Base-by-base conservation (phyloP, 148 eudicot species). In the Rhododendron kiyosumense region DNA sequence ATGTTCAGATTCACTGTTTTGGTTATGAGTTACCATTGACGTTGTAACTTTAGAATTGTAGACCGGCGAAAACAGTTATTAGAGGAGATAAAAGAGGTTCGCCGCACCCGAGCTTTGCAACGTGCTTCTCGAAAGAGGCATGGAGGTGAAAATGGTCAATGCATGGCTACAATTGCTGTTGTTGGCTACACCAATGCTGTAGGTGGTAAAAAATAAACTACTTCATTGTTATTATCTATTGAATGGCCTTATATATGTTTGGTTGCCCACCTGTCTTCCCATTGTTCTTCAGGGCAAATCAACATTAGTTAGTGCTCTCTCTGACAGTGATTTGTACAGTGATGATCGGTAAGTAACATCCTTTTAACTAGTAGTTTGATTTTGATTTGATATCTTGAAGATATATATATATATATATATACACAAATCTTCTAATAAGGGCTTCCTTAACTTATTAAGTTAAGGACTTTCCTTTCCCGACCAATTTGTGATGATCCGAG, bases 161-260 rank as follows among this genome's bases (percentile, higher is more conserved):
- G 88, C 88, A 90, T 93, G 88, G 89, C 94, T 82, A 95, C 99
- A 74, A 90, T 97, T 88, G 99, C 98, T 84, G 93, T 97, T 79
- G 99, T 87, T 79, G 88, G 88, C 67, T 97, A 97, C 92, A 97
- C 99, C 67, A 97, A 97, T 93, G 99, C 98, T 88, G 99, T 97
- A 88, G 81, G 98, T 91, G 84, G 63, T 90, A 81, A 61, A 86
- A 46, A 74, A 43, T 59, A 15, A 61, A 45, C 22, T 65, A 30
- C 28, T 32, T 81, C 10, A 81, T 32, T 22, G 65, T 79, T 13
- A 59, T n/a, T 84, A 10, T 51, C 20, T 65, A 79, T 15, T 6
- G 18, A 67, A 34, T 83, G 24, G 59, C 61, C 38, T 81, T 34
- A 78, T 13, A 28, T 43, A 71, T 36, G 75, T 78, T 59, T 86